Evolutionary conservation across 495 filamentous ascomycete species (phyloP), one percentile per base, ranked within the genome.

Genomic region (Trichoderma parareesei): DNA sequence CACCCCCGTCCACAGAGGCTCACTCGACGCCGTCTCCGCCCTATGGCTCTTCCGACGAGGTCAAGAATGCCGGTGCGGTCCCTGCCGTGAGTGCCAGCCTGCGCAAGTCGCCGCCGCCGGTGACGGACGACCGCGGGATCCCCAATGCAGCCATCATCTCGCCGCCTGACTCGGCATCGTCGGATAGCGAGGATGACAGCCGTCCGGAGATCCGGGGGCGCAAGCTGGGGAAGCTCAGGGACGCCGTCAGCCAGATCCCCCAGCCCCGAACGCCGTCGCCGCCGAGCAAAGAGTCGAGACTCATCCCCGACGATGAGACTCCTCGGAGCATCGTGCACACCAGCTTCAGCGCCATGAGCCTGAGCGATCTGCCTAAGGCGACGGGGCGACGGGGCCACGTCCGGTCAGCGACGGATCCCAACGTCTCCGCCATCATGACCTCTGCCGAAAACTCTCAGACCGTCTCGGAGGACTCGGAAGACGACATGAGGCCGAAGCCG

Each of bases 181-280:
- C 84, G 70, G 89, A 87, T 0, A 91, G 90, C 72, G 94, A 98
- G 74, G 93, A 97, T 69, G 94, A 97, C 67, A 84, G 85, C 8
- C 66, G 70, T 43, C 77, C 69, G 64, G 81, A 75, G 70, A 71
- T 73, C 20, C 76, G 80, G 63, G 80, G 78, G 43, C 81, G 86
- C 65, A 78, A 82, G 49, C 77, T 87, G 35, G 81, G 85, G 67
- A 63, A 63, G 61, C 43, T 63, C 13, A 87, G 88, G 69, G 89
- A 89, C 41, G 93, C 92, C 11, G 87, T 97, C 64, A 86, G 87
- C 71, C 83, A 85, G 46, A 90, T 98, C 49, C 85, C 88, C 60
- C 86, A 91, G 63, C 84, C 83, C 66, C 78, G 88, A 37, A 76
- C 79, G 16, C 76, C 78, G 7, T 91, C 89, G n/a, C 88, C 91